Conservation (phyloP, 2,329 filamentous ascomycete species). For the Cladosporium sp. region DNA sequence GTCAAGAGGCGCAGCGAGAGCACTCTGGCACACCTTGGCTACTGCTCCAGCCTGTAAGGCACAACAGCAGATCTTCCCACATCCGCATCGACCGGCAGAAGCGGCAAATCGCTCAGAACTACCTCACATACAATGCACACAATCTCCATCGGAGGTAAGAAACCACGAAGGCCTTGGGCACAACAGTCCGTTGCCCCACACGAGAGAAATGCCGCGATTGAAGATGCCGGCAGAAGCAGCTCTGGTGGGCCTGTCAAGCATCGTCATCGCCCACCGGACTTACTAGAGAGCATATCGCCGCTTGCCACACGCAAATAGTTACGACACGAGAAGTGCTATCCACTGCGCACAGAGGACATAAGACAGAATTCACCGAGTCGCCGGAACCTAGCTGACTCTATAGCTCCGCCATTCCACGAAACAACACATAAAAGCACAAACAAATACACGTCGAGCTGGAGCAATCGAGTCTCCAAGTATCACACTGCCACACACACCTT, state of each 20-base stretch:
- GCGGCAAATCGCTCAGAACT: too few species aligned
- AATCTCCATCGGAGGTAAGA: background rate
- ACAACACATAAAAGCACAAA: background rate
- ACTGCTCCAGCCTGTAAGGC: background rate
- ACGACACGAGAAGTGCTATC: background rate
- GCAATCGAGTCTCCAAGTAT: background rate
- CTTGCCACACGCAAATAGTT: background rate
- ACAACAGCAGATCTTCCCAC: background rate
- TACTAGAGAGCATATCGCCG: background rate
- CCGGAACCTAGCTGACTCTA: background rate
- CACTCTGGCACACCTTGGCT: background rate
- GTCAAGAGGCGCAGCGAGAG: background rate
- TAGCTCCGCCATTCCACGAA: background rate
- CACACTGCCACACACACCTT: background rate
- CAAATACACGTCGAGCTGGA: background rate
- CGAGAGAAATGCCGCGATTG: too few species aligned
- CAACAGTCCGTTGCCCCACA: too few species aligned
- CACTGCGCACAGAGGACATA: background rate
- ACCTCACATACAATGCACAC: too few species aligned
- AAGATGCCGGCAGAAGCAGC: too few species aligned
- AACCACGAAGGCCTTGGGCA: too few species aligned
- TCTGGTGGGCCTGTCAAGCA: background rate
- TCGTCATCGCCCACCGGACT: conserved; percentile 1
- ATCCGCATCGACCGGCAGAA: background rate
- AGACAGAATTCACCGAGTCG: background rate